Conservation (phyloP, 2,329 filamentous ascomycete species). For the Colletotrichum musae region DNA sequence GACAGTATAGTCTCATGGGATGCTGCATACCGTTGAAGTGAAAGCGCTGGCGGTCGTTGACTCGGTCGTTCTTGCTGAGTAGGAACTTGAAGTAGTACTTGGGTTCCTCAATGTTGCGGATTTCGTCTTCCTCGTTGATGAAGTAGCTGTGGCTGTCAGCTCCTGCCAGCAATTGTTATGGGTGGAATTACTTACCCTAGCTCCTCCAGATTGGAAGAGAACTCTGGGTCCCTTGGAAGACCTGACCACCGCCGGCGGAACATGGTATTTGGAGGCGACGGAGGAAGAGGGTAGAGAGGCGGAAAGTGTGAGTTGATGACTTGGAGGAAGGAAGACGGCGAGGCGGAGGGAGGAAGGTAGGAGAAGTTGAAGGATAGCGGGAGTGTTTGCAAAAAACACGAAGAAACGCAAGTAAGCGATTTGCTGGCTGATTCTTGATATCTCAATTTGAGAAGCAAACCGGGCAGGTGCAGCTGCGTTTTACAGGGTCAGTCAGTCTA, state of each 20-base stretch:
- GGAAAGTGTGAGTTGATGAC: too few relatives aligned
- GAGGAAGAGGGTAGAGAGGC: background rate
- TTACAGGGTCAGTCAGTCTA: background rate
- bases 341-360: background rate
- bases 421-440: too few relatives aligned
- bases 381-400: too few relatives aligned
- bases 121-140: slow-evolving; percentile 81
- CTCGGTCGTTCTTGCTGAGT: slow-evolving; percentile 79
- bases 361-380: background rate
- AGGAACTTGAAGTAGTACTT: slow-evolving; percentile 82
- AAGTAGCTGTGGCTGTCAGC: slow-evolving; percentile 73
- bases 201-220: slow-evolving; percentile 74
- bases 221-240: slow-evolving; percentile 79
- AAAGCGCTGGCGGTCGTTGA: slow-evolving; percentile 82
- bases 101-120: slow-evolving; percentile 78
- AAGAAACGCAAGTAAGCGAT: too few relatives aligned
- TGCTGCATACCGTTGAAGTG: slow-evolving; percentile 77
- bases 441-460: too few relatives aligned
- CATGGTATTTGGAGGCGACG: slow-evolving; percentile 66
- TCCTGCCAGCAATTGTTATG: too few relatives aligned
- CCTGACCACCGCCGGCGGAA: slow-evolving; percentile 79
- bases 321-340: background rate
- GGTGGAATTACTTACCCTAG: slow-evolving; percentile 74
- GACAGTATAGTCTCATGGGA: background rate
- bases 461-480: too few relatives aligned